Conservation (phyloP, 2,329 filamentous ascomycete genomes). For the Bipolaris victoriae region DNA sequence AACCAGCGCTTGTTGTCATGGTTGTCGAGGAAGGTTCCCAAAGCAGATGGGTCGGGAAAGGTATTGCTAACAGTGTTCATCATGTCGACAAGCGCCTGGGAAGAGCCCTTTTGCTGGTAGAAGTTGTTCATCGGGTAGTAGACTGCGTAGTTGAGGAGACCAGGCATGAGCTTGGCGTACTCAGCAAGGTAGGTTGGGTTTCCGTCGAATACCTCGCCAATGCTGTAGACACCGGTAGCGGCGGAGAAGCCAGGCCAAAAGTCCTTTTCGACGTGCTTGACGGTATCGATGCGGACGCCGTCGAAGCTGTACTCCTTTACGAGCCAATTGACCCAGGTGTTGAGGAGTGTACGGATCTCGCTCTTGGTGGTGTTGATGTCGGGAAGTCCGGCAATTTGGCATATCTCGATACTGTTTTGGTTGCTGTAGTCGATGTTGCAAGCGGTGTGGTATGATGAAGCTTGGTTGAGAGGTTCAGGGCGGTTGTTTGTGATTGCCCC, state of each 20-base stretch:
- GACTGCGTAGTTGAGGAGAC: slow-evolving; percentile 66
- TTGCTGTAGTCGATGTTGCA: slow-evolving; percentile 43
- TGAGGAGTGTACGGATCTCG: slow-evolving; percentile 30
- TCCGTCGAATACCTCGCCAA: slow-evolving; percentile 67
- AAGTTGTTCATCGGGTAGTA: slow-evolving; percentile 52
- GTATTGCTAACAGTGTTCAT: slow-evolving; percentile 40
- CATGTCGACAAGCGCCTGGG: slow-evolving; percentile 45
- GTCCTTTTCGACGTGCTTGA: slow-evolving; percentile 65
- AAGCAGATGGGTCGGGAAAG: slow-evolving; percentile 44
- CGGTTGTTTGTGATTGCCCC: slow-evolving; percentile 36
- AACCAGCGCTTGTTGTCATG: slow-evolving; percentile 50
- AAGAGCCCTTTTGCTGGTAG: slow-evolving; percentile 41
- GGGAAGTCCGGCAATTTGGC: slow-evolving; percentile 39
- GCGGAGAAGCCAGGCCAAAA: slow-evolving; percentile 64
- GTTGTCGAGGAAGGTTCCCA: slow-evolving; percentile 50
- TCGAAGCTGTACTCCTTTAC: slow-evolving; percentile 50
- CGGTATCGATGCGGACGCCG: slow-evolving; percentile 66
- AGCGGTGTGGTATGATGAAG: slow-evolving; percentile 33
- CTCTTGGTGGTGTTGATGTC: slow-evolving; percentile 38
- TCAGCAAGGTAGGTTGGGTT: slow-evolving; percentile 58
- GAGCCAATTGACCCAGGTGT: slow-evolving; percentile 43
- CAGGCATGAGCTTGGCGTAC: slow-evolving; percentile 63
- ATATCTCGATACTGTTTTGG: slow-evolving; percentile 41
- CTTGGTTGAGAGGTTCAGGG: slow-evolving; percentile 36
- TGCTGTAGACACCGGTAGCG: slow-evolving; percentile 63